Evolutionary conservation across 1,284 basidiomycete genomes (phyloP).

Genomic region (Melampsora allii-populina): DNA sequence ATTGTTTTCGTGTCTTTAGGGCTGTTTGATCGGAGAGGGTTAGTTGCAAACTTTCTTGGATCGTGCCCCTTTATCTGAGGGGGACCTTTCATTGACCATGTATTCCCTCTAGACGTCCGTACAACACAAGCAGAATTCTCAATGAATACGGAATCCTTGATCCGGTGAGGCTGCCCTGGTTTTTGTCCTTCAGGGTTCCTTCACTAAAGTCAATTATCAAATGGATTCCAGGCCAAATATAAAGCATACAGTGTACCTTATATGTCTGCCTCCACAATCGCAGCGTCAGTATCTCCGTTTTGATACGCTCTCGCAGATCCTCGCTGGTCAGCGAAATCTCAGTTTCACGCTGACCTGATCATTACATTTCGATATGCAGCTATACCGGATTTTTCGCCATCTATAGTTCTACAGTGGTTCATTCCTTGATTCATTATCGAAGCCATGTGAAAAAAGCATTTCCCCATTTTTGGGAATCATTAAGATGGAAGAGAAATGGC

Average conservation of each 20-base stretch:
- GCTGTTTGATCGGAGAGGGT: constrained; percentile 39
- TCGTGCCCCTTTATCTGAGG: no score
- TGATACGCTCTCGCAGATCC: constrained; percentile 2
- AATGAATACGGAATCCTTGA: constrained; percentile 20
- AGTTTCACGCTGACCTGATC: no score
- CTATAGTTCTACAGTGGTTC: constrained; percentile 54
- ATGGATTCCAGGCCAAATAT: constrained; percentile 42
- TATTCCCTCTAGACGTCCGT: constrained; percentile 1
- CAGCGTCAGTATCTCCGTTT: constrained; percentile 35
- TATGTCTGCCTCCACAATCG: constrained; percentile 43
- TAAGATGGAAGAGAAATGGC: neutral
- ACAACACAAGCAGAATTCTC: constrained; percentile 26
- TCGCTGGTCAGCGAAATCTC: constrained; percentile 46
- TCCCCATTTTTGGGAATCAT: constrained; percentile 30
- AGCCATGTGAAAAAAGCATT: constrained; percentile 54
- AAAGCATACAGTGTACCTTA: constrained; percentile 48
- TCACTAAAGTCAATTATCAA: neutral
- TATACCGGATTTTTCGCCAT: constrained; percentile 53
- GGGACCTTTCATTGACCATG: no score
- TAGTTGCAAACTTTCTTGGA: neutral
- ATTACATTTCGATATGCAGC: constrained; percentile 28
- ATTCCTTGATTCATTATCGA: constrained; percentile 55
- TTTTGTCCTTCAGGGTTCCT: no score
- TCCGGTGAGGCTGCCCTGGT: constrained; percentile 5
- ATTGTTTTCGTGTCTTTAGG: neutral